Evolutionary conservation across 495 filamentous ascomycete species (phyloP).

Genomic region (Parathielavia hyrcaniae): DNA sequence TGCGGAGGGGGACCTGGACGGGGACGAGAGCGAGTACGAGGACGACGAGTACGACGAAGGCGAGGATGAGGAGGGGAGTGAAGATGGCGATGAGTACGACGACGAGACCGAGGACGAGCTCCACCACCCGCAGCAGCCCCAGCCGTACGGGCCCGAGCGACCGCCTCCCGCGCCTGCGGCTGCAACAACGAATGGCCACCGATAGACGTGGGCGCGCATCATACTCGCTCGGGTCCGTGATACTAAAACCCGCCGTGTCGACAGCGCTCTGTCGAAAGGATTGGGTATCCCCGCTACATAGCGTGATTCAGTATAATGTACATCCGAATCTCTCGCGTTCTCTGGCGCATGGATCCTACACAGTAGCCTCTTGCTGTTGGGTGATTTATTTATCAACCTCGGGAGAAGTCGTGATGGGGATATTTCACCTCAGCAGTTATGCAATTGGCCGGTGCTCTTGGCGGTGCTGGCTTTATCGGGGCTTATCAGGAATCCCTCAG

Average conservation of each 20-base stretch:
- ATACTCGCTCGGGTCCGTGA: no score
- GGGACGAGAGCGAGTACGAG: conserved; percentile 72
- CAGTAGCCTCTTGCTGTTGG: neutral
- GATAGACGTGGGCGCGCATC: conserved; percentile 8
- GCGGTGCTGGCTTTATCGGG: neutral
- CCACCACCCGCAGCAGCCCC: conserved; percentile 45
- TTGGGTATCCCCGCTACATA: conserved; percentile 5
- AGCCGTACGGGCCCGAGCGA: conserved; percentile 47
- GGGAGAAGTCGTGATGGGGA: no score
- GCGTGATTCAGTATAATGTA: conserved; percentile 6
- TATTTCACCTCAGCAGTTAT: neutral
- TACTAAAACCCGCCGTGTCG: no score
- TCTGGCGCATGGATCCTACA: neutral
- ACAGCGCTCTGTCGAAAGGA: neutral
- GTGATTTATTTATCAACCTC: neutral
- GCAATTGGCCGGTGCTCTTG: neutral
- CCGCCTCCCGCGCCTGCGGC: conserved; percentile 47
- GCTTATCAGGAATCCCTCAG: neutral
- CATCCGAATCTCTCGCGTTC: neutral
- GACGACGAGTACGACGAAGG: conserved; percentile 60
- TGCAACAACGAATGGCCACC: conserved; percentile 26
- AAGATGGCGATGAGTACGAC: conserved; percentile 54
- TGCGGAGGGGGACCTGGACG: conserved; percentile 47
- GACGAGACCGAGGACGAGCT: conserved; percentile 58
- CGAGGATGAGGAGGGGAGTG: conserved; percentile 46